Percentiles rank a stretch among this genome's conserved stretches.
Conservation (phyloP, 78 protist species). For the Dictyostelium citrinum region DNA sequence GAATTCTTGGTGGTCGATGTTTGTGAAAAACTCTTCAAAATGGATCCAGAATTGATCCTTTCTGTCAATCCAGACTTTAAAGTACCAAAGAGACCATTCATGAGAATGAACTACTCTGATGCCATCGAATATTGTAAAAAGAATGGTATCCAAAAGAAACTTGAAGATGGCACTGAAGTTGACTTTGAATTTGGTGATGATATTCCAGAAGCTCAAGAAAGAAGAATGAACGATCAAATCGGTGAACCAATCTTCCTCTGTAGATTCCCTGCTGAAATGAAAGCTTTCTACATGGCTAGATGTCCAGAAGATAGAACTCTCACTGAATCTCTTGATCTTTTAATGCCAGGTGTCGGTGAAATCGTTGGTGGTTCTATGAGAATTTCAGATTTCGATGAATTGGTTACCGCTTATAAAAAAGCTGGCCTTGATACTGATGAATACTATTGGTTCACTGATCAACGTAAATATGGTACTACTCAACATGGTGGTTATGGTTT, state of each 20-base stretch:
- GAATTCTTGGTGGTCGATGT: constrained; percentile 91
- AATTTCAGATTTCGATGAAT: constrained; percentile 81
- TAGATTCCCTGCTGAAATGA: constrained; percentile 95
- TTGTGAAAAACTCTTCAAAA: constrained; percentile 39
- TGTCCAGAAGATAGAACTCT: constrained; percentile 78
- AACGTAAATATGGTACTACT: constrained; percentile 93
- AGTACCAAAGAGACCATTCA: constrained; percentile 92
- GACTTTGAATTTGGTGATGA: constrained; percentile 93
- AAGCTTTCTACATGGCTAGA: constrained; percentile 96
- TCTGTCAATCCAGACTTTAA: constrained; percentile 87
- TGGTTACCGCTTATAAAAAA: constrained; percentile 83
- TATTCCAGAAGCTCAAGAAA: constrained; percentile 97
- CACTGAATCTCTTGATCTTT: constrained; percentile 86
- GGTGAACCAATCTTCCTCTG: constrained; percentile 92
- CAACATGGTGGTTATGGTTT: constrained; percentile 99
- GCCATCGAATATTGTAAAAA: constrained; percentile 90
- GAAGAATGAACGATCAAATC: constrained; percentile 94
- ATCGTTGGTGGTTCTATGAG: constrained; percentile 98
- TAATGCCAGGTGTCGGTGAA: constrained; percentile 99
- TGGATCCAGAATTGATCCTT: constrained; percentile 54
- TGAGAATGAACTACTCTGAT: constrained; percentile 91
- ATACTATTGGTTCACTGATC: constrained; percentile 98
- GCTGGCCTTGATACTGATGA: constrained; percentile 89
- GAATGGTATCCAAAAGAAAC: constrained; percentile 83
- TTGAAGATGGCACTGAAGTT: constrained; percentile 60